A percentile compares a stretch with the other conserved stretches of the same genome.
phyloP scores from a whole-genome alignment of 352 stramenopile species.

The Phytophthora fragariaefolia region DNA sequence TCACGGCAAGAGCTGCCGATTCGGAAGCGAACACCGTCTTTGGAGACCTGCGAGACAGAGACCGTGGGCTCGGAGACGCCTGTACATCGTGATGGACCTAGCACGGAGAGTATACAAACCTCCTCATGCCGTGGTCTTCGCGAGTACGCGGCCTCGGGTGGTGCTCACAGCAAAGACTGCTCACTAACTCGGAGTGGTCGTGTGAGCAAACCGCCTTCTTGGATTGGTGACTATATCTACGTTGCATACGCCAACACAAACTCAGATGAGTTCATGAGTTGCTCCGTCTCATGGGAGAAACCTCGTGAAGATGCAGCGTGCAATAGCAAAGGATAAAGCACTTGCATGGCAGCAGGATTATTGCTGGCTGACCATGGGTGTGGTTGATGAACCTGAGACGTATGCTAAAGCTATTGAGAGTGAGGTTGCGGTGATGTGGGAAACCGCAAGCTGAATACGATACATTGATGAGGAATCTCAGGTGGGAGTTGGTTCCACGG shows the following conservation, averaged over 20 bases:
- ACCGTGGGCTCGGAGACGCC: conserved; percentile 5
- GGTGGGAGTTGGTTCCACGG: not conserved
- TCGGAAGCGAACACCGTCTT: not conserved
- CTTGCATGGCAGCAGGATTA: conserved; percentile 7
- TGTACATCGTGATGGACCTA: not conserved
- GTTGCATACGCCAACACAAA: not conserved
- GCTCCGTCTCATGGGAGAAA: conserved; percentile 1
- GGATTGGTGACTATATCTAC: conserved; percentile 12
- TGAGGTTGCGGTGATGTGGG: not conserved
- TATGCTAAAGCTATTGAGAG: not conserved
- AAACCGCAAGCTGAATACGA: not conserved
- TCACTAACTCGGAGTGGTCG: conserved; percentile 11
- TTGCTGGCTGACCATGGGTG: conserved; percentile 7
- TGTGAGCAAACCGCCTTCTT: conserved; percentile 7
- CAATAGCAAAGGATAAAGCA: not conserved
- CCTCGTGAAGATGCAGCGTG: conserved; percentile 5
- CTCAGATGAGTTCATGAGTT: not conserved
- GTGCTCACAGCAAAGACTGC: not conserved
- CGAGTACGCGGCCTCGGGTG: conserved; percentile 2
- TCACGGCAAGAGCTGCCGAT: not conserved
- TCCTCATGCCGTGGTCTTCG: not conserved
- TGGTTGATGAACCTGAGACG: not conserved
- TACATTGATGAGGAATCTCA: not conserved
- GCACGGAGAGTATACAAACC: not conserved
- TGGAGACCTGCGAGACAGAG: not conserved